Evolutionary conservation across 345 rosid species (phyloP).

Genomic region (Citrus unshiu): DNA sequence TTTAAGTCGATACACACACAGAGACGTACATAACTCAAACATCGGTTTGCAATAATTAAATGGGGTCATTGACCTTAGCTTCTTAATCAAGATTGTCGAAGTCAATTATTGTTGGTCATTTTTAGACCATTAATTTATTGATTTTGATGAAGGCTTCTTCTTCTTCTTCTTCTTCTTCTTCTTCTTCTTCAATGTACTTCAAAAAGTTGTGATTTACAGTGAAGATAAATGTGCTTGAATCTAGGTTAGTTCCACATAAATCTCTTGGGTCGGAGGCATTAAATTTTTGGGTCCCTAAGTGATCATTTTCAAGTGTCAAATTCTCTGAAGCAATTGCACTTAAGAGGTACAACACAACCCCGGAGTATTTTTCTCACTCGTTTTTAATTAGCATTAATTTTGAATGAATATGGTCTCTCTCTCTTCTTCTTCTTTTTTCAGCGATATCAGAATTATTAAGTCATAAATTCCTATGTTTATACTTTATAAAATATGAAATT

Average conservation of each 20-base stretch:
- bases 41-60: background rate
- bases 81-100: background rate
- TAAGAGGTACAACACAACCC: background rate
- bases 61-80: background rate
- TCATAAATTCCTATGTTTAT: no score
- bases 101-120: no score
- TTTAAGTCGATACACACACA: background rate
- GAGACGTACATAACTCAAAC: no score
- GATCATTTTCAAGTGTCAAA: background rate
- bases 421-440: no score
- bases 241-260: background rate
- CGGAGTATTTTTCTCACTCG: background rate
- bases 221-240: background rate
- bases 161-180: background rate
- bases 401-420: background rate
- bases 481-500: no score
- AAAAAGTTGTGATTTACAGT: no score
- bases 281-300: background rate
- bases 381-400: no score
- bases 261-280: background rate
- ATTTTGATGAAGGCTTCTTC: background rate
- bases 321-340: no score
- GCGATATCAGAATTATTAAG: no score
- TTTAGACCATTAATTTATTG: background rate
- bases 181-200: background rate